Evolutionary conservation across 2,329 filamentous ascomycete genomes (phyloP), one percentile per base, ranked within the genome.

Genomic region (Penicillium sp.): DNA sequence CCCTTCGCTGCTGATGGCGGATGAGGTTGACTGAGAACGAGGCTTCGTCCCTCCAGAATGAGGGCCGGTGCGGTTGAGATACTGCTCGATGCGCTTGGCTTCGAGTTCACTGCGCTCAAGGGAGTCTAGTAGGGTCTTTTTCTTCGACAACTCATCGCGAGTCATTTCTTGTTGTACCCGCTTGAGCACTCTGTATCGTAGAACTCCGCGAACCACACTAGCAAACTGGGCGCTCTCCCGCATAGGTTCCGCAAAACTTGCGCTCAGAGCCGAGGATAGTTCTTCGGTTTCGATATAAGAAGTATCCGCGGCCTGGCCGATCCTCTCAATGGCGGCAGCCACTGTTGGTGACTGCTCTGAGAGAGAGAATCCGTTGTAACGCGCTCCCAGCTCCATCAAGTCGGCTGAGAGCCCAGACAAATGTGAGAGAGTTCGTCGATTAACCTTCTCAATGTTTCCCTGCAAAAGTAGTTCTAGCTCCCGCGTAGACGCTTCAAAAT

Each of bases 141-240:
- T 97, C 81, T 93, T 96, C 55, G 88, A 84, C 12, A 99, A 81
- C 68, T 99, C 93, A 58, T 99, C 94, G 45, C 89, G 88, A 1
- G 94, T 97, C 87, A 97, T 93, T 71, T 99, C 94, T 74, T 97
- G 92, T 72, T 99, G 94, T 53, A 99, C 91, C 47, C 94, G 85
- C 79, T 99, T 99, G 61, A 97, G 79, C 3, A 97, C 89, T 17
- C 94, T 84, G 73, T 97, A 99, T 63, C 90, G 86, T 54, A 99
- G 80, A 35, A 99, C 93, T 64, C 82, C 90, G 42, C 93, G 86
- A 4, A 99, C 94, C 1, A 99, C 91, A 12, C 94, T 91, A 0
- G 94, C 94, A 73, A 99, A 99, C 71, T 99, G 94, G 13, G 94
- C 93, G 69, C 92, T 96, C 77, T 99, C 94, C 55, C 95, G 86